phyloP scores from a whole-genome alignment of 2,329 filamentous ascomycete species.

The Chrysoporthe cubensis region DNA sequence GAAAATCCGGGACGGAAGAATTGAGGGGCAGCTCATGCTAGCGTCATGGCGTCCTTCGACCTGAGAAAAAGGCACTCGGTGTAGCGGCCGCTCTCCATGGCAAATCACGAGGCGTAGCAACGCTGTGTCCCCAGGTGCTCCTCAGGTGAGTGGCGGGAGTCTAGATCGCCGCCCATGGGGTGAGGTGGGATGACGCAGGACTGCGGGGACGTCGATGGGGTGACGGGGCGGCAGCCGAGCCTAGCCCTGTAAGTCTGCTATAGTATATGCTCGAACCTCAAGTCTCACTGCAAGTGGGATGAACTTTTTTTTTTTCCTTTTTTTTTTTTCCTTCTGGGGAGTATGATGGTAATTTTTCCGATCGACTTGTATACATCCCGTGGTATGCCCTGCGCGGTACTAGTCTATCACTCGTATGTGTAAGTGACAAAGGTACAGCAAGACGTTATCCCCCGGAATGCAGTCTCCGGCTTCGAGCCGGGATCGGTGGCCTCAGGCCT shows the following conservation, averaged over 20 bases:
- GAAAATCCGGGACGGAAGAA: conserved; percentile 26
- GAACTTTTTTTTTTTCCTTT: not conserved
- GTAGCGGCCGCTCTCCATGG: not conserved
- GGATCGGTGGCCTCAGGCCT: too few species aligned
- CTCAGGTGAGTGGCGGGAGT: conserved; percentile 9
- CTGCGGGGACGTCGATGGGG: conserved; percentile 22
- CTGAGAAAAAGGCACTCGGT: not conserved
- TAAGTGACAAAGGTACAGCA: too few species aligned
- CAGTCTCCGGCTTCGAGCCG: too few species aligned
- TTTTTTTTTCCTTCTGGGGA: not conserved
- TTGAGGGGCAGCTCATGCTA: conserved; percentile 18
- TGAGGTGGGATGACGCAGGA: conserved; percentile 28
- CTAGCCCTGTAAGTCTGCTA: not conserved
- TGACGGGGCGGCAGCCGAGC: conserved; percentile 17
- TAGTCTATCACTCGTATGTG: not conserved
- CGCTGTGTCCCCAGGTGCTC: not conserved
- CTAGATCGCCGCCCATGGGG: conserved; percentile 25
- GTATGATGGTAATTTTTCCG: not conserved
- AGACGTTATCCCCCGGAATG: too few species aligned
- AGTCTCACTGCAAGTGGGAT: conserved; percentile 2
- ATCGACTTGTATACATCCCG: not conserved
- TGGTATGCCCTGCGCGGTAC: not conserved
- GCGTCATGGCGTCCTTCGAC: not conserved
- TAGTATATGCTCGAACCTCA: not conserved
- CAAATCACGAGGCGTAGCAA: not conserved